Conservation (phyloP, 441 rosid species). For the Hura crepitans region DNA sequence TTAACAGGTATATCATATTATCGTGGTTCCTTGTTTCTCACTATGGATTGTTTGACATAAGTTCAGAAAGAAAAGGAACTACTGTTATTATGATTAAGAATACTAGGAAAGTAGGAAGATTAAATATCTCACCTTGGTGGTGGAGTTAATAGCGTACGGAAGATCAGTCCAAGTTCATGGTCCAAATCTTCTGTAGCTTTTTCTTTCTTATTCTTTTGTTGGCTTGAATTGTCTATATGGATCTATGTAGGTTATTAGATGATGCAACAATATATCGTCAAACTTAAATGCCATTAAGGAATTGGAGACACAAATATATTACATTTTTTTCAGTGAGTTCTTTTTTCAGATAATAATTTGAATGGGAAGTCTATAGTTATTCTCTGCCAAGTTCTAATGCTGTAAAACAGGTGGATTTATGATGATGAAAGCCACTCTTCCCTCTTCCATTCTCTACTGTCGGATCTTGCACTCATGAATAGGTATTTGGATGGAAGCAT, state of each 20-base stretch:
- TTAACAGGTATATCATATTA: conserved; percentile 58
- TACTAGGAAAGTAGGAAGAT: neutral
- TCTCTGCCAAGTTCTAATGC: too few species aligned
- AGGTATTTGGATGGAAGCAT: neutral
- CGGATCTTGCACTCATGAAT: neutral
- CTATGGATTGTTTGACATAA: neutral
- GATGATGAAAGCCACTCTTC: too few species aligned
- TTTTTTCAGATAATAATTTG: too few species aligned
- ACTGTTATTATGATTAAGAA: neutral
- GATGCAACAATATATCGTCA: neutral
- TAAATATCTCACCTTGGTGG: neutral
- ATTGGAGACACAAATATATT: neutral
- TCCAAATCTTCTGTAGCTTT: neutral
- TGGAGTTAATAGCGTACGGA: neutral
- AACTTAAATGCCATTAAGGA: neutral
- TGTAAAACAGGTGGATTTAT: too few species aligned
- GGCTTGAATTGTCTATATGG: neutral
- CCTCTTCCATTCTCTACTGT: too few species aligned
- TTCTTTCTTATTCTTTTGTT: neutral
- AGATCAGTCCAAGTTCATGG: neutral
- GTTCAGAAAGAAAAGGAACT: conserved; percentile 3
- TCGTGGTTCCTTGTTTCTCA: neutral
- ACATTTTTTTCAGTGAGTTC: neutral
- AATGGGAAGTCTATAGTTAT: too few species aligned
- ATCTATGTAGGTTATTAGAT: neutral